Base-by-base conservation (phyloP, 805 yeast genomes). In the Blastobotrys terrestris region DNA sequence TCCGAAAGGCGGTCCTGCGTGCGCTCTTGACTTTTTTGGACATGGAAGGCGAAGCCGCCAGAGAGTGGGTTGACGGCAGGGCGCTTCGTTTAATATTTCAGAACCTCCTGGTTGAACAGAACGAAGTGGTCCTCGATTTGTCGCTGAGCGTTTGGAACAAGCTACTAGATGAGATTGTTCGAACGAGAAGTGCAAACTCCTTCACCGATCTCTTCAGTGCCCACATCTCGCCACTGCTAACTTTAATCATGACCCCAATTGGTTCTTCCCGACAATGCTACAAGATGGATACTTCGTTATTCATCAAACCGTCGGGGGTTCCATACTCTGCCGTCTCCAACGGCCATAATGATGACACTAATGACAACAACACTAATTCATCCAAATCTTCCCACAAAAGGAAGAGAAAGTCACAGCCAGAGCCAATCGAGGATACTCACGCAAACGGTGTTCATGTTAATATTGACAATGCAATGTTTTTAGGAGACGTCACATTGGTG, bases 241-340 rank as follows among this genome's bases (percentile, higher is more conserved):
- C 82, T 14, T 72, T 94, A 44, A 64, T 89, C 45, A 84, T 88
- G 84, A 92, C 98, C 0, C 99, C 99, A 2, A 86, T 94, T 54
- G 99, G 99, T 55, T 82, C 90, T 52, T 86, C 96, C 2, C 82
- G 98, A 58, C 87, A 85, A 65, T 87, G 84, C 60, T 94, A 88
- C 67, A 79, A 81, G 35, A 88, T 94, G 96, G 83, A 87, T 58
- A 73, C 86, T 0, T 72, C 76, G n/a, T 75, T 81, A 49, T 79
- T 94, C 43, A 71, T 92, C 63, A 80, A 87, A 58, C 96, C 97
- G 0, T 85, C 95, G 11, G 95, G 94, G 1, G 75, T 60, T 49
- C 66, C 75, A 1, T 67, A 63, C 51, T 58, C 57, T 11, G 44
- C 52, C 14, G 57, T 26, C 48, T 66, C 55, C 22, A 58, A 61